Evolutionary conservation across 306 rosid genomes (phyloP).

Genomic region (Trichosanthes truncata): DNA sequence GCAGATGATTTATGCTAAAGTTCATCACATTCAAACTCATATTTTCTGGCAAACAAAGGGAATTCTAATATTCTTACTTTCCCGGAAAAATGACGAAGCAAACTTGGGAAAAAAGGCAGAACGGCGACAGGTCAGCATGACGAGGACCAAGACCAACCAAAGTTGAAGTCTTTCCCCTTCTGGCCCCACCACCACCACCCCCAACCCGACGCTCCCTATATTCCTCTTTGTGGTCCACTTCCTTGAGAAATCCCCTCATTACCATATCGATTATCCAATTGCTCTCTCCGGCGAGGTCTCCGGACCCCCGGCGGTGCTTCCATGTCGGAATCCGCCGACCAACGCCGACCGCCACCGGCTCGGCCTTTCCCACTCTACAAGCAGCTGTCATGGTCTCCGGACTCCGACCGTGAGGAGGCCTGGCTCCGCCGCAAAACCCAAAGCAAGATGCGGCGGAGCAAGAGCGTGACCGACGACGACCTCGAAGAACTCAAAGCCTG

Average conservation of each 20-base stretch:
- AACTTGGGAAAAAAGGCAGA: neutral
- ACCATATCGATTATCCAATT: neutral
- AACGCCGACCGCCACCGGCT: neutral
- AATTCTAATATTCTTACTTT: neutral
- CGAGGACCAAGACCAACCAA: constrained; percentile 61
- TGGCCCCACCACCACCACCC: constrained; percentile 16
- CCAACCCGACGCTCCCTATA: neutral
- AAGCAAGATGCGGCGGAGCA: constrained; percentile 53
- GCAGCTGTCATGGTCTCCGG: constrained; percentile 94
- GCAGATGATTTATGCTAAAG: neutral
- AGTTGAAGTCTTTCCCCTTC: neutral
- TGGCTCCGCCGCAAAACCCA: constrained; percentile 79
- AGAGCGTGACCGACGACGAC: constrained; percentile 82
- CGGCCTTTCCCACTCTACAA: constrained; percentile 44
- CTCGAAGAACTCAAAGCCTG: constrained; percentile 88
- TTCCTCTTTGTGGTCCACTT: neutral
- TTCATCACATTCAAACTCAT: neutral
- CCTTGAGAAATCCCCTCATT: neutral
- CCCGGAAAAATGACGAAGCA: neutral
- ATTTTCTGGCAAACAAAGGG: neutral
- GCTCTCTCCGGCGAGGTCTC: constrained; percentile 54
- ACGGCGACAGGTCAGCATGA: constrained; percentile 36
- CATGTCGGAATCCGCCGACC: neutral
- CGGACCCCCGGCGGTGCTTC: constrained; percentile 52
- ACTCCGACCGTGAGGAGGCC: constrained; percentile 62